Percentiles rank a stretch among this genome's conserved stretches.
Evolutionary conservation across 2,329 filamentous ascomycete species (phyloP).

Genomic region (Sporothrix euskadiensis): DNA sequence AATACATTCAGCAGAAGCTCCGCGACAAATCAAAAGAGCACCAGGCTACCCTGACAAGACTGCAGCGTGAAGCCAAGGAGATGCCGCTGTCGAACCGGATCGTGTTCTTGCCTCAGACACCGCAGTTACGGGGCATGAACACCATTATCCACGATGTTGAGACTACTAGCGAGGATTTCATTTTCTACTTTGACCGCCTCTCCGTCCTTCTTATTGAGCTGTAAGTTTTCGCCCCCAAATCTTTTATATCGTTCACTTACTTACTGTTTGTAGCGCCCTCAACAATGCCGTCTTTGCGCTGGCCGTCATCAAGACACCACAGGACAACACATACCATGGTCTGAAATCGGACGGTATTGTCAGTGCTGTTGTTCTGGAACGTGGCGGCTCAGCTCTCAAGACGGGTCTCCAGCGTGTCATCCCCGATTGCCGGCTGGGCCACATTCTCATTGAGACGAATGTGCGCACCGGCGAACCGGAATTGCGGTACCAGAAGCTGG

Average conservation of each 20-base stretch:
- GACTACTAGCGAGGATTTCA: slow-evolving; percentile 83
- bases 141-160: slow-evolving; percentile 83
- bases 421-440: slow-evolving; percentile 86
- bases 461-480: slow-evolving; percentile 84
- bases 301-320: slow-evolving; percentile 67
- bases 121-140: slow-evolving; percentile 83
- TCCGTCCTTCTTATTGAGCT: slow-evolving; percentile 81
- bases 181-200: slow-evolving; percentile 94
- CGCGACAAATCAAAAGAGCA: slow-evolving; percentile 83
- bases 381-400: slow-evolving; percentile 86
- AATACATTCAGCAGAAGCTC: slow-evolving; percentile 86
- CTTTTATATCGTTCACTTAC: background rate
- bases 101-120: slow-evolving; percentile 70
- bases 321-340: slow-evolving; percentile 68
- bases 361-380: slow-evolving; percentile 83
- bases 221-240: slow-evolving; percentile 41
- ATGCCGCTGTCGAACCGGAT: slow-evolving; percentile 74
- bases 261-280: slow-evolving; percentile 57
- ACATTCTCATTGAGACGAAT: slow-evolving; percentile 88
- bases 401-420: slow-evolving; percentile 85
- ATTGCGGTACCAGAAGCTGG: slow-evolving; percentile 83
- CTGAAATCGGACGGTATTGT: slow-evolving; percentile 70
- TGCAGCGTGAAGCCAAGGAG: slow-evolving; percentile 71
- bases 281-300: slow-evolving; percentile 73
- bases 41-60: slow-evolving; percentile 71